phyloP scores from a whole-genome alignment of 306 rosid species.

The Rosa chinensis region DNA sequence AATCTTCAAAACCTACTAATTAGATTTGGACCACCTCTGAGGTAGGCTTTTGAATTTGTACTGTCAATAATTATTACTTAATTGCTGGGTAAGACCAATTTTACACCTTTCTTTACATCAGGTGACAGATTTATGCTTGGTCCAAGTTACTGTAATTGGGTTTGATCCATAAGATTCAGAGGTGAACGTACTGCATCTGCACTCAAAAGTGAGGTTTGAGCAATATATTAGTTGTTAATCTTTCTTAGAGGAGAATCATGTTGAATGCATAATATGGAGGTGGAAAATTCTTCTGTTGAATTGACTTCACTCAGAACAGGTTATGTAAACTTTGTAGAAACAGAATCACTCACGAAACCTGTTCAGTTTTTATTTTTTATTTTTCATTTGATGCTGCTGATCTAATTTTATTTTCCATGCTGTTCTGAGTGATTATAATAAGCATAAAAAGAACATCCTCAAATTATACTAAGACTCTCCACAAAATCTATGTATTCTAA shows the following conservation, averaged over 20 bases:
- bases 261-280: slow-evolving; percentile 7
- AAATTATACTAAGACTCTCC: too few species aligned
- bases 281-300: slow-evolving; percentile 14
- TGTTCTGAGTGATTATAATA: too few species aligned
- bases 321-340: not conserved
- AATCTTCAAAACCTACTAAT: not conserved
- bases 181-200: not conserved
- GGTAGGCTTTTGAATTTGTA: slow-evolving; percentile 5
- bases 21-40: not conserved
- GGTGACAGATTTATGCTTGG: not conserved
- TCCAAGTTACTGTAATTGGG: not conserved
- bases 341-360: too few species aligned
- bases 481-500: too few species aligned
- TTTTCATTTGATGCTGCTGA: too few species aligned
- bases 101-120: slow-evolving; percentile 13
- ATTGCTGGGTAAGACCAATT: not conserved
- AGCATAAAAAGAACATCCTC: too few species aligned
- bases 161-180: slow-evolving; percentile 6
- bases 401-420: too few species aligned
- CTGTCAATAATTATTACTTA: not conserved
- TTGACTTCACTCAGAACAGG: not conserved
- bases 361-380: too few species aligned
- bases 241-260: slow-evolving; percentile 1
- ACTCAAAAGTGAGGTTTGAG: not conserved
- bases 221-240: not conserved